phyloP scores from a whole-genome alignment of 208 protist species.

The Trypanosoma brucei region DNA sequence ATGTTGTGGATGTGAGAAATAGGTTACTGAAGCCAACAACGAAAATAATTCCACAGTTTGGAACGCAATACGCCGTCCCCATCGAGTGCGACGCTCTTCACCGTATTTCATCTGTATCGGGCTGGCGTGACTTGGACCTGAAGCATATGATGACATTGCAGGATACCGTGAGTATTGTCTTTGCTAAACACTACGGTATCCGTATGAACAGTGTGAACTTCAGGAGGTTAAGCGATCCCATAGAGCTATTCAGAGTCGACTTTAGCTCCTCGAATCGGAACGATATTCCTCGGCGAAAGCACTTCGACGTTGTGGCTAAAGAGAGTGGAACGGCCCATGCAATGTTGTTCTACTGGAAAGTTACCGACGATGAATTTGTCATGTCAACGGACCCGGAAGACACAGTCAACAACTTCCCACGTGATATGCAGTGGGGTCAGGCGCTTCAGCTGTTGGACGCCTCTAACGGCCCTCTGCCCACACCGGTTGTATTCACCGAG shows the following conservation, averaged over 20 bases:
- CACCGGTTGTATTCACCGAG: constrained; percentile 33
- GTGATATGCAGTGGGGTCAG: constrained; percentile 94
- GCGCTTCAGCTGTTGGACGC: constrained; percentile 87
- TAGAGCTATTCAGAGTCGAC: constrained; percentile 81
- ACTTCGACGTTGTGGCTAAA: constrained; percentile 49
- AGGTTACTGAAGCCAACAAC: constrained; percentile 63
- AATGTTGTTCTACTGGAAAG: constrained; percentile 82
- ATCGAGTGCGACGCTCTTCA: constrained; percentile 79
- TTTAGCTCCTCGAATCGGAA: constrained; percentile 48
- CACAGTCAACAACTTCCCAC: constrained; percentile 86
- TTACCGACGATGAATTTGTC: constrained; percentile 19
- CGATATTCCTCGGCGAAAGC: constrained; percentile 9
- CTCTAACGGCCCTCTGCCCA: constrained; percentile 42
- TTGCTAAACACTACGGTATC: constrained; percentile 94
- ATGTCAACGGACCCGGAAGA: constrained; percentile 87
- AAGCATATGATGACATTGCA: constrained; percentile 82
- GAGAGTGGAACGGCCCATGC: constrained; percentile 71
- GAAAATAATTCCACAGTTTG: constrained; percentile 76
- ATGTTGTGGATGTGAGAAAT: constrained; percentile 81
- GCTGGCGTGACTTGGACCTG: constrained; percentile 82
- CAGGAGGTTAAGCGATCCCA: constrained; percentile 51
- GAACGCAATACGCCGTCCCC: constrained; percentile 87
- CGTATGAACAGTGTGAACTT: constrained; percentile 84
- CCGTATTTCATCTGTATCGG: constrained; percentile 65
- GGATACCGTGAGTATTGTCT: constrained; percentile 87